Evolutionary conservation across 805 yeast species (phyloP), one percentile per base, ranked within the genome.

Genomic region (Jamesozyma piceae): DNA sequence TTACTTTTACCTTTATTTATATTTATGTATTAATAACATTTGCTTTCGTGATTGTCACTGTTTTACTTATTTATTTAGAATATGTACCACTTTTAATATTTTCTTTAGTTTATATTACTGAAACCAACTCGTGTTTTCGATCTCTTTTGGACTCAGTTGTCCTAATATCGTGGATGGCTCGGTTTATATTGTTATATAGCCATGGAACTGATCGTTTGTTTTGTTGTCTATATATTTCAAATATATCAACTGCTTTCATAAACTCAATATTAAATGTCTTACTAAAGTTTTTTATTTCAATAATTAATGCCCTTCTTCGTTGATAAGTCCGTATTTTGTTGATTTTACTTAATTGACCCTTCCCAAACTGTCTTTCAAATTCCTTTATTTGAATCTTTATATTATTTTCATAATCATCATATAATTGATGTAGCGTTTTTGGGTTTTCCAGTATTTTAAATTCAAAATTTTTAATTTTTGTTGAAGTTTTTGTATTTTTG

Each of bases 251-350:
- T 19, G 63, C 54, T 26, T 63, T 60, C 6, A 47, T 50, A 14
- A 60, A 42, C 0, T 60, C 45, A 22, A 56, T 50, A 10, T 55
- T 55, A 37, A 56, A 53, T 3, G 47, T 24, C 22, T 51, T 57
- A 31, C 60, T 57, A 42, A 60, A 62, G 40, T 64, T 56, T 38
- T 63, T 62, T 28, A 64, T 57, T 49, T 64, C 63, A 31, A 55
- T 61, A 4, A 63, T 65, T 17, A 64, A 47, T 4, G 67, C 66
- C 37, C 63, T 63, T 32, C 65, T 58, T 45, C 65, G 57, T 46
- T 64, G 68, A 45, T 58, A 63, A 35, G 65, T 64, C 45, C 68
- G 55, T 18, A 64, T 59, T 45, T 63, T 63, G 38, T 63, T 60
- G 39, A 64, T 53, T 46, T 61, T 62, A 11, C 52, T 51, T 18